These are phyloP conservation scores for Russula earlei DNA, from an alignment of 768 basidiomycete genomes.

Conservation along the genomic window DNA sequence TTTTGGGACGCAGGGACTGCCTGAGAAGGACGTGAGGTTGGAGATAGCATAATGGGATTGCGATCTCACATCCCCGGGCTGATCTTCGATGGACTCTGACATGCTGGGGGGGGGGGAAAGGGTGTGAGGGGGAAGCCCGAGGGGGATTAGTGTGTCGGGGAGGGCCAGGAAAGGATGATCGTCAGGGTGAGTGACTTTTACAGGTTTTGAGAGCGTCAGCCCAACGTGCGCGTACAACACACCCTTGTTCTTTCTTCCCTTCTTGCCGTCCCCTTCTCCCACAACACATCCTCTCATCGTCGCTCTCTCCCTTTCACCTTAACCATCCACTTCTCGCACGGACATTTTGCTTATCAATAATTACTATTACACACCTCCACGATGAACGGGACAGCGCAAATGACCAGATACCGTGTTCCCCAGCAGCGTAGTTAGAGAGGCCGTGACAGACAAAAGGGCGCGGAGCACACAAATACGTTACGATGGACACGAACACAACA, in stretches of 20 bases:
- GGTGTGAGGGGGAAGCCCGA: not conserved
- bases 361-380: constrained; percentile 17
- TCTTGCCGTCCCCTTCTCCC: not conserved
- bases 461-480: constrained; percentile 17
- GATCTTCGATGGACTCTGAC: constrained; percentile 5
- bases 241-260: not conserved
- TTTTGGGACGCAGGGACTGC: constrained; percentile 80
- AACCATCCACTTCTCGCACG: not conserved
- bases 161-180: too few relatives aligned
- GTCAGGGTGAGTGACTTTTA: too few relatives aligned
- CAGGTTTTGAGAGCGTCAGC: not conserved
- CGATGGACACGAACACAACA: constrained; percentile 12
- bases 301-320: not conserved
- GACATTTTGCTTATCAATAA: constrained; percentile 7
- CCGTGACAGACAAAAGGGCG: constrained; percentile 10
- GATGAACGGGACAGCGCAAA: constrained; percentile 3
- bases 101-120: not conserved
- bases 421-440: constrained; percentile 15
- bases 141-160: too few relatives aligned
- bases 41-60: not conserved
- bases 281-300: not conserved
- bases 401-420: constrained; percentile 11
- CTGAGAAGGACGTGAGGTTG: constrained; percentile 21
- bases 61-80: constrained; percentile 9
- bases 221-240: not conserved